Evolutionary conservation across 2,329 filamentous ascomycete species (phyloP), one percentile per base, ranked within the genome.

Genomic region (Fusarium poae): DNA sequence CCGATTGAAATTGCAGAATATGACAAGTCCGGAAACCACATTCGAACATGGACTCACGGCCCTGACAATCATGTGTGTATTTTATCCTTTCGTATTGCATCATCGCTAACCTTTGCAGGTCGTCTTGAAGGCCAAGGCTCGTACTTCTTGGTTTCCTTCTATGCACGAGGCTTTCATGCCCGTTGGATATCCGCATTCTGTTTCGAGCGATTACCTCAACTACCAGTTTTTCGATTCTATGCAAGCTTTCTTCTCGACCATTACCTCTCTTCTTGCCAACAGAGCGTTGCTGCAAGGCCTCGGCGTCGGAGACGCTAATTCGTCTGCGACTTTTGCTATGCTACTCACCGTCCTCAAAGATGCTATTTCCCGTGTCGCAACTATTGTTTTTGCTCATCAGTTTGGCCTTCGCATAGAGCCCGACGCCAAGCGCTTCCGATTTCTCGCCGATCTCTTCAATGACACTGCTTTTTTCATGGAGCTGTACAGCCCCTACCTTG

Each of bases 351-450:
- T 97, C 65, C 82, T 96, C 12, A 93, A 96, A 69, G 92, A 96
- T 70, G 91, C 90, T 51, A 91, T 92, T 64, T 93, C 92, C 11
- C 88, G 93, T 9, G 81, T 97, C 27, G 92, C 92, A 2, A 97
- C 94, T 0, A 97, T 97, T 63, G 79, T 92, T 12, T 97, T 97
- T 77, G 94, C 94, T 2, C 90, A 97, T 77, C 86, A 88, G 43
- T 89, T 95, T 61, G 93, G 94, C 37, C 91, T 91, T 45, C 87
- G 92, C 32, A 91, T 97, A 48, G 93, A 97, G 78, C 92, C 93
- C 3, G 94, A 97, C 77, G 95, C 92, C 82, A 97, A 97, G 78
- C 91, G 88, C 78, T 97, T 94, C 79, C 90, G 94, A 18, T 91
- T 97, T 49, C 87, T 94, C 4, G 94, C 94, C 6, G 94, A 97